Conservation (phyloP, 2,329 filamentous ascomycete genomes). For the Myriosclerotinia scirpicola region DNA sequence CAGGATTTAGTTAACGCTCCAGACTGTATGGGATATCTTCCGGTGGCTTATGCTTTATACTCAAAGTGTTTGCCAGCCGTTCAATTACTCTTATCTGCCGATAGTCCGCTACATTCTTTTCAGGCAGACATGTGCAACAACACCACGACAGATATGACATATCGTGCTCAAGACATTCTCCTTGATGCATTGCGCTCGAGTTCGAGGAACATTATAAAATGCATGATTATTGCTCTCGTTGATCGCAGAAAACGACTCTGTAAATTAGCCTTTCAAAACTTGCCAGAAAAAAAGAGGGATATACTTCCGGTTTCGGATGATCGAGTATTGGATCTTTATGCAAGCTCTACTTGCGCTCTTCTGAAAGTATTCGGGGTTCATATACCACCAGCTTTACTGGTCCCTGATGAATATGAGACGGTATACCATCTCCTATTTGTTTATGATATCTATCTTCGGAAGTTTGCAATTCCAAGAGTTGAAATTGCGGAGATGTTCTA, state of each 20-base stretch:
- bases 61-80: background rate
- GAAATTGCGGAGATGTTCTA: background rate
- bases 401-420: background rate
- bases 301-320: background rate
- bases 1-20: background rate
- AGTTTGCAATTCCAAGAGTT: background rate
- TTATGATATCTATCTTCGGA: background rate
- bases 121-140: too few species aligned
- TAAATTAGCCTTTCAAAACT: too few species aligned
- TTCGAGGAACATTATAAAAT: too few species aligned
- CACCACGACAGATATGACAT: too few species aligned
- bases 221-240: too few species aligned
- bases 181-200: too few species aligned
- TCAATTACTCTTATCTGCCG: background rate
- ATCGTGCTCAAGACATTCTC: too few species aligned
- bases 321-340: background rate
- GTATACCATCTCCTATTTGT: background rate
- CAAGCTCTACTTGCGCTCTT: background rate
- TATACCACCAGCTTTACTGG: background rate
- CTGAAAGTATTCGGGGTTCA: background rate
- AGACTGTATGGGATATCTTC: background rate
- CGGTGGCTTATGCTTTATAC: background rate
- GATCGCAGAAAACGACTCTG: too few species aligned
- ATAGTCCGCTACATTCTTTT: background rate
- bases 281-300: too few species aligned